phyloP scores from a whole-genome alignment of 1,284 basidiomycete genomes.

The Fomitopsis pinicola region DNA sequence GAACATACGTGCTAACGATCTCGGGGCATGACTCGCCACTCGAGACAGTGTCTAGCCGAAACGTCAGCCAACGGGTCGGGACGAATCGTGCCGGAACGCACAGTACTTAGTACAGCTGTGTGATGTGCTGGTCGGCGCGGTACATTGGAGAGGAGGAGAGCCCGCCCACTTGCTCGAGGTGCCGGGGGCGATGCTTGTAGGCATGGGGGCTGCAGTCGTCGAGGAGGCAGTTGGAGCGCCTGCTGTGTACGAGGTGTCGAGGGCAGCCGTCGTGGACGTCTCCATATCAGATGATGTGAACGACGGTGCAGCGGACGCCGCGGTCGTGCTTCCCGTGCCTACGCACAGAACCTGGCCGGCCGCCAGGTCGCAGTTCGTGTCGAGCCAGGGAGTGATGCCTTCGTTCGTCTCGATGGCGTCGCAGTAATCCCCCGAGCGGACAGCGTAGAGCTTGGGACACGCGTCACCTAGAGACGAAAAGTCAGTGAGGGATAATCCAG shows the following conservation, averaged over 20 bases:
- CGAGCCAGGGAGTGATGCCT: background rate
- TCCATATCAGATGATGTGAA: background rate
- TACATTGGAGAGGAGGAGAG: background rate
- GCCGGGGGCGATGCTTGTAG: background rate
- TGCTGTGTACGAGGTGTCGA: background rate
- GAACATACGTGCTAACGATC: background rate
- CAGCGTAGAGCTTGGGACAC: background rate
- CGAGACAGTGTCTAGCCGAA: background rate
- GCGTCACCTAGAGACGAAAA: background rate
- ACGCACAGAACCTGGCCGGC: background rate
- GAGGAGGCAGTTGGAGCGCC: background rate
- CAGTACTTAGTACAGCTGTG: background rate
- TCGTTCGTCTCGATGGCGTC: background rate
- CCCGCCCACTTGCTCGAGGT: background rate
- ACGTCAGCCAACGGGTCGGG: background rate
- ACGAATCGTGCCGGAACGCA: background rate
- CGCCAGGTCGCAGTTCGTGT: background rate
- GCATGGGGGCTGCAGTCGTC: background rate
- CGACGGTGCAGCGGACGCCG: background rate
- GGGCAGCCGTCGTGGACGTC: no score
- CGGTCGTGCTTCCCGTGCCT: background rate
- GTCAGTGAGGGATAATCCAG: no score
- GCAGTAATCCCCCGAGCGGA: background rate
- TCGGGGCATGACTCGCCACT: background rate
- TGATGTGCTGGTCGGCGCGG: background rate